Evolutionary conservation across 2,329 filamentous ascomycete genomes (phyloP).

Genomic region (Sporothrix luriei): DNA sequence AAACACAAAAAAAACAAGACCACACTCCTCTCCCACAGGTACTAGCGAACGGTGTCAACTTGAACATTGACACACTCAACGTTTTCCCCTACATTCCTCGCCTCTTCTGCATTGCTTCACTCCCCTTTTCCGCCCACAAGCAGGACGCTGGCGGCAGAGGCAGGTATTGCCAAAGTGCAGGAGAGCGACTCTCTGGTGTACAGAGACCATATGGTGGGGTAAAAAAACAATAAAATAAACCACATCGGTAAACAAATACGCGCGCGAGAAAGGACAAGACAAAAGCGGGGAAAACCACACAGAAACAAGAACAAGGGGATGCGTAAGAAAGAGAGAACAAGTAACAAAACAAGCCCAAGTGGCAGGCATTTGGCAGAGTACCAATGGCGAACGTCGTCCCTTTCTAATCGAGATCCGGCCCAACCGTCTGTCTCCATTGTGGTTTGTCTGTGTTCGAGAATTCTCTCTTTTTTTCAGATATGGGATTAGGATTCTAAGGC

Average conservation of each 20-base stretch:
- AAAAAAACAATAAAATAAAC: conserved; percentile 18
- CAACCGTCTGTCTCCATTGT: conserved; percentile 16
- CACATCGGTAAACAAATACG: conserved; percentile 19
- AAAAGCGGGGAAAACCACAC: conserved; percentile 5
- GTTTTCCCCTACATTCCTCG: conserved; percentile 13
- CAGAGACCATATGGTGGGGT: conserved; percentile 4
- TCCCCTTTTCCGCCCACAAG: neutral
- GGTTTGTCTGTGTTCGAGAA: conserved; percentile 23
- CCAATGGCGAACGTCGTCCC: conserved; percentile 21
- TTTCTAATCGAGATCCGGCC: conserved; percentile 24
- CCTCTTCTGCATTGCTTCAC: conserved; percentile 1
- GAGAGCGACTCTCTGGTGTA: neutral
- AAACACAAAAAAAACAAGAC: conserved; percentile 5
- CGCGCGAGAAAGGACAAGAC: conserved; percentile 15
- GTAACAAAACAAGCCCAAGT: conserved; percentile 14
- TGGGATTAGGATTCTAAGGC: conserved; percentile 18
- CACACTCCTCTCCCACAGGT: conserved; percentile 12
- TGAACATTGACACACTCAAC: neutral
- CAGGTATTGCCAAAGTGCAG: neutral
- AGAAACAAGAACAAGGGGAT: conserved; percentile 14
- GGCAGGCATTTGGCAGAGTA: conserved; percentile 16
- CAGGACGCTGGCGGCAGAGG: neutral
- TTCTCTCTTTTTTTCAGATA: conserved; percentile 16
- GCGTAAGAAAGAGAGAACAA: conserved; percentile 12
- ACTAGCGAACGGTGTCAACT: conserved; percentile 10